Base-by-base conservation (phyloP, 306 rosid genomes). In the Prunus armeniaca region DNA sequence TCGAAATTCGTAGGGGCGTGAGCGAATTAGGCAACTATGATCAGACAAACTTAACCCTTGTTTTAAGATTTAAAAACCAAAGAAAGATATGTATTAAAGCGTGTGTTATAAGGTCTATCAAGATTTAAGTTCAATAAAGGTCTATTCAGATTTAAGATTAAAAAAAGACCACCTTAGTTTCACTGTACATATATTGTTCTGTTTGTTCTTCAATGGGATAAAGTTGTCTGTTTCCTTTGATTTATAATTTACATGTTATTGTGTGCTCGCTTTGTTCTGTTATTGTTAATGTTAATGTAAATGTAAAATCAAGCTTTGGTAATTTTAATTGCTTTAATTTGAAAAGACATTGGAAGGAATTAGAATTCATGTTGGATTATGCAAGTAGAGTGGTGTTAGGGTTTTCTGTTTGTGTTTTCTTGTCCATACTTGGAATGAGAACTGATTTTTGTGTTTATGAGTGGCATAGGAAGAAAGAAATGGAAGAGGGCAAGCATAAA, bases 401-500 rank as follows among this genome's bases (percentile, higher is more conserved):
- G 19, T 30, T 25, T 61, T 27, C 41, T 61, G 11, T 61, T 61
- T 61, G 38, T 27, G 38, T 61, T 6, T 61, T 13, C 66, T 14
- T 30, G 18, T 61, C 38, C 5, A 6, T 61, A 25, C 15, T 13
- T n/a, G 28, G 41, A 27, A 61, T 61, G 19, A 27, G 66, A 61
- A 61, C 32, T 52, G 24, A 11, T 75, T 10, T 28, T 22, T 34
- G 24, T 72, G 1, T 60, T 68, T 20, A 47, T 66, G 67, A 46
- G 65, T 79, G 71, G 30, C 7, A 57, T 27, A 86, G 89, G 89
- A 82, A 18, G 69, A 52, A 54, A 75, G 76, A 78, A 30, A 86
- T 92, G 93, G 96, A 90, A 25, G 93, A 87, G 60, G 88, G 79
- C 22, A 92, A 86, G 43, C 88, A 79, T 78, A 90, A 81, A 82